phyloP scores from a whole-genome alignment of 2,329 filamentous ascomycete genomes.

The Fusarium subglutinans region DNA sequence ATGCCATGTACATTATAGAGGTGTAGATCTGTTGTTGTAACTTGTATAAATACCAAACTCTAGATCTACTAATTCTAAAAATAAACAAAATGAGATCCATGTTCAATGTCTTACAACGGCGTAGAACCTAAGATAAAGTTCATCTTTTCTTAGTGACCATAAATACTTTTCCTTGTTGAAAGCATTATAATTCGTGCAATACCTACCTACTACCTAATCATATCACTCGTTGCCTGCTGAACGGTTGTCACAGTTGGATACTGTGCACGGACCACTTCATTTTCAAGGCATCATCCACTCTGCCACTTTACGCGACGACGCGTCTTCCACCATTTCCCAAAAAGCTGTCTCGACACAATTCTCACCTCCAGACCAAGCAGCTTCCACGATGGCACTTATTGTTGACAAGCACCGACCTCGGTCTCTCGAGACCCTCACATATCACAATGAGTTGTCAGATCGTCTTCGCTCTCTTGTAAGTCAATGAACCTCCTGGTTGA shows the following conservation, averaged over 20 bases:
- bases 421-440: conserved; percentile 81
- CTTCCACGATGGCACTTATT: conserved; percentile 69
- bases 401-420: conserved; percentile 78
- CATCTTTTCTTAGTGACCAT: not conserved
- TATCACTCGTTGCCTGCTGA: conserved; percentile 25
- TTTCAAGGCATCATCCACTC: conserved; percentile 44
- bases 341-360: conserved; percentile 35
- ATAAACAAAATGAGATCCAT: not conserved
- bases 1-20: conserved; percentile 39
- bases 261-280: conserved; percentile 36
- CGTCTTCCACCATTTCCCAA: conserved; percentile 42
- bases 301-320: conserved; percentile 55
- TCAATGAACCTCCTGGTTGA: conserved; percentile 55
- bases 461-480: conserved; percentile 85
- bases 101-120: not conserved
- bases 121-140: not conserved
- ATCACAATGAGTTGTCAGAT: conserved; percentile 88
- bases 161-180: not conserved
- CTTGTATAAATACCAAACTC: conserved; percentile 40
- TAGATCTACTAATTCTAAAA: conserved; percentile 1
- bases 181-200: not conserved
- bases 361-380: conserved; percentile 17
- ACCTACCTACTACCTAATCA: not conserved
- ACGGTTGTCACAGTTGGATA: not conserved
- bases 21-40: conserved; percentile 38